These are phyloP conservation scores for Biancaea sappan DNA, from an alignment of 306 rosid species.

Conservation along the genomic window DNA sequence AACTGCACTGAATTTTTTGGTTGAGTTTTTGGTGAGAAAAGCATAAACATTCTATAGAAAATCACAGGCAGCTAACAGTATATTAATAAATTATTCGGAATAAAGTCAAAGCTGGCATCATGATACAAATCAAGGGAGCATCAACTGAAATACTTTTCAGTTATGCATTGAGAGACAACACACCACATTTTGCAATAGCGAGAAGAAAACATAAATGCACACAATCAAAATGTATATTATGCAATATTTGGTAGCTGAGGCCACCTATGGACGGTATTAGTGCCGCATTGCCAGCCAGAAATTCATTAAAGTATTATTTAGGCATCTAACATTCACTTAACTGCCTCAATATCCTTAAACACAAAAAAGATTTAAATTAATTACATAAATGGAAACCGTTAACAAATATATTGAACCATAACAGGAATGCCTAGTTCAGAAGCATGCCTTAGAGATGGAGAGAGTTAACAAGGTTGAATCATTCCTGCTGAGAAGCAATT, in stretches of 20 bases:
- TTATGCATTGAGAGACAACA: not conserved
- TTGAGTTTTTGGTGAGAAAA: not conserved
- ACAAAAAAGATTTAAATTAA: not conserved
- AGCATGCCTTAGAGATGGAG: not conserved
- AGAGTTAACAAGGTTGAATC: conserved; percentile 17
- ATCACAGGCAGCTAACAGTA: too few species aligned
- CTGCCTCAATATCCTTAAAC: too few species aligned
- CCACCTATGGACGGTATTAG: too few species aligned
- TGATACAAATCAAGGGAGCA: conserved; percentile 1
- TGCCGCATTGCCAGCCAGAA: not conserved
- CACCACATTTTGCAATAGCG: not conserved
- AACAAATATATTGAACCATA: not conserved
- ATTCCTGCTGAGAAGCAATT: conserved; percentile 24
- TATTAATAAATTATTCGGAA: conserved; percentile 6
- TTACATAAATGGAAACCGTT: not conserved
- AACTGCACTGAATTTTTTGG: too few species aligned
- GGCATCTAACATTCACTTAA: not conserved
- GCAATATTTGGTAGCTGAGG: not conserved
- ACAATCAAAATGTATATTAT: not conserved
- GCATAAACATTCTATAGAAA: not conserved
- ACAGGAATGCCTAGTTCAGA: not conserved
- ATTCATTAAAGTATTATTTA: not conserved
- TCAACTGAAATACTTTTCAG: not conserved
- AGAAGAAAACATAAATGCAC: not conserved
- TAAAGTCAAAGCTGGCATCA: conserved; percentile 27